Conservation (phyloP, 306 rosid genomes). For the Rubus idaeus region DNA sequence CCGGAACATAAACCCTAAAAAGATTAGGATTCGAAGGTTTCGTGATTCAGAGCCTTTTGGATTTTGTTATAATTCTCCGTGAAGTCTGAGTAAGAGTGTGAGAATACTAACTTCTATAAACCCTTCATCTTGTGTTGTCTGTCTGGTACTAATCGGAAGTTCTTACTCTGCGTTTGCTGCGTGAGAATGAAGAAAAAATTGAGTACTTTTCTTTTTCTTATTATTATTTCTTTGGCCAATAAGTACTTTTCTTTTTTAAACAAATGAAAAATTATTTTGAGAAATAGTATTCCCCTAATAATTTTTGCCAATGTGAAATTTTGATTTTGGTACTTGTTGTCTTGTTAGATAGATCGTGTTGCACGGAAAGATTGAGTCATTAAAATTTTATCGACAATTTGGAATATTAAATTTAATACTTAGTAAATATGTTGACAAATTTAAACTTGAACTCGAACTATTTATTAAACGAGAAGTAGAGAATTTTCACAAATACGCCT, state of each 20-base stretch:
- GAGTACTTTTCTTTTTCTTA: neutral
- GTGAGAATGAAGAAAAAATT: neutral
- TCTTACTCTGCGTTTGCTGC: neutral
- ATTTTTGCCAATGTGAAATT: no score
- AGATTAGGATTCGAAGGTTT: neutral
- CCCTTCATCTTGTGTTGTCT: neutral
- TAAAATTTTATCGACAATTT: no score
- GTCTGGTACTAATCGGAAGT: slow-evolving; percentile 3
- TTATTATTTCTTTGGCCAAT: neutral
- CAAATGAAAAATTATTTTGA: no score
- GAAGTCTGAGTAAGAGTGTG: neutral
- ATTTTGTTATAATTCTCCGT: neutral
- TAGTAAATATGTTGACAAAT: no score
- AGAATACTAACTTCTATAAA: neutral
- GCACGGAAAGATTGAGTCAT: no score
- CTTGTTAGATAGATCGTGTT: no score
- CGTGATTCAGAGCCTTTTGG: neutral
- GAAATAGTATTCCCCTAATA: no score
- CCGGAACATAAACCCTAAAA: slow-evolving; percentile 8
- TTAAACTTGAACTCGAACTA: no score
- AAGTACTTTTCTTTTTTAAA: neutral
- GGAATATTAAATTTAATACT: no score
- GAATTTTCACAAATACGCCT: no score
- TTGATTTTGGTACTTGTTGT: no score
- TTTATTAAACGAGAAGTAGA: no score